Evolutionary conservation across 2,329 filamentous ascomycete genomes (phyloP), one percentile per base, ranked within the genome.

Genomic region (Sporothrix brasiliensis): DNA sequence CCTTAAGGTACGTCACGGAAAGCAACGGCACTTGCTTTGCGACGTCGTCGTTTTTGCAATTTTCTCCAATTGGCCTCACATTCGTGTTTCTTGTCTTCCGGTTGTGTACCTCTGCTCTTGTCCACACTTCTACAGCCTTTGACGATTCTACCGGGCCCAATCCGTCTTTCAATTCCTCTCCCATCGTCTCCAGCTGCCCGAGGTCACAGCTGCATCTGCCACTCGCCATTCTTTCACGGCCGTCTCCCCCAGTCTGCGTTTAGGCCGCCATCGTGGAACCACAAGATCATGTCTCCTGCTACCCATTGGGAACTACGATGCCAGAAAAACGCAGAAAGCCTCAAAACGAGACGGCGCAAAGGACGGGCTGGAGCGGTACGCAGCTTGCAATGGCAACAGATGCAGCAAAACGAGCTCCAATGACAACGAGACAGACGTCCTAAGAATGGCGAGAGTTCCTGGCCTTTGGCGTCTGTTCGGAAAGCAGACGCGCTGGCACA

Each of bases 321-420:
- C 2, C 21, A 4, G 16, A n/a, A 60, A 44, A 24, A 14, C 13
- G 39, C 14, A 5, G 13, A 16, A 21, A 21, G 2, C 21, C 2
- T n/a, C 10, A 58, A 41, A n/a, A 10, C 19, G 30, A 63, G 39
- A 24, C 6, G 39, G 58, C 58, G 39, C 58, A 63, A 63, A 47
- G 58, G 58, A 47, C 58, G 58, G 58, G n/a, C 39, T 39, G 21
- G 58, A 27, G 58, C 58, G 58, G 21, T n/a, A 47, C 4, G 58
- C 58, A 47, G 39, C 58, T 47, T 63, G 58, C 58, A 63, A 63
- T 63, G 39, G 58, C 39, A 27, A 34, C 56, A 61, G 56, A 60
- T 39, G 30, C 30, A 63, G 13, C 11, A 47, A 39, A 47, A 14
- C 21, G 13, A 27, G 39, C n/a, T 19, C 5, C 39, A 61, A 24